phyloP scores from a whole-genome alignment of 2,329 filamentous ascomycete species.

The Ceratocystis colombiana region DNA sequence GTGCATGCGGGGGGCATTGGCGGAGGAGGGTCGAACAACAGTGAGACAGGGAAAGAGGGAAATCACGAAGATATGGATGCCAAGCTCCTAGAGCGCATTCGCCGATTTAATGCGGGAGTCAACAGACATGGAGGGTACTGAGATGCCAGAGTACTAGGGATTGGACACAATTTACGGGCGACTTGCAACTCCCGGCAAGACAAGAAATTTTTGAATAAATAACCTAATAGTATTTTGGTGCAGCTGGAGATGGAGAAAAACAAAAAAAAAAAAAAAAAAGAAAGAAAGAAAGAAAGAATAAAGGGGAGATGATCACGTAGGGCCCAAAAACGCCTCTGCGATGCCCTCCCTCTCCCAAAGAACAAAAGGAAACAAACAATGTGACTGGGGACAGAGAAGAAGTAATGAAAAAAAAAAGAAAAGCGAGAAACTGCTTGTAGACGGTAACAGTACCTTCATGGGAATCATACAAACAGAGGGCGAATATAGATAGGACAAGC shows the following conservation, averaged over 20 bases:
- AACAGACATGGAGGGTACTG: constrained; percentile 23
- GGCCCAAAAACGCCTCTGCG: neutral
- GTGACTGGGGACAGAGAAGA: constrained; percentile 6
- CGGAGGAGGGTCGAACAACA: neutral
- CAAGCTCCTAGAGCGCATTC: constrained; percentile 29
- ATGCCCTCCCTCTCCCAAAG: neutral
- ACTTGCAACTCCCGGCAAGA: neutral
- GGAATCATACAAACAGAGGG: neutral
- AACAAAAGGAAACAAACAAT: constrained; percentile 10
- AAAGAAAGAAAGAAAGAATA: neutral
- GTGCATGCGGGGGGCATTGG: constrained; percentile 22
- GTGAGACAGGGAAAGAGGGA: neutral
- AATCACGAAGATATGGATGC: constrained; percentile 26
- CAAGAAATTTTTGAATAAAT: neutral
- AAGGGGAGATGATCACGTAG: neutral
- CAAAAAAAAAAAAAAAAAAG: neutral
- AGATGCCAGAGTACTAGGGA: neutral
- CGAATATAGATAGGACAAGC: neutral
- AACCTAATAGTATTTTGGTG: too few relatives aligned
- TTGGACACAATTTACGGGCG: neutral
- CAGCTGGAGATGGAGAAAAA: neutral
- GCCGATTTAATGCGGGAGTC: constrained; percentile 26
- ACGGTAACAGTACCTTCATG: neutral
- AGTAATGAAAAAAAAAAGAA: neutral
- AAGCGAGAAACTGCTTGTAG: constrained; percentile 13